Evolutionary conservation across 208 protist genomes (phyloP).

Genomic region (Trypanosoma platydactyli): DNA sequence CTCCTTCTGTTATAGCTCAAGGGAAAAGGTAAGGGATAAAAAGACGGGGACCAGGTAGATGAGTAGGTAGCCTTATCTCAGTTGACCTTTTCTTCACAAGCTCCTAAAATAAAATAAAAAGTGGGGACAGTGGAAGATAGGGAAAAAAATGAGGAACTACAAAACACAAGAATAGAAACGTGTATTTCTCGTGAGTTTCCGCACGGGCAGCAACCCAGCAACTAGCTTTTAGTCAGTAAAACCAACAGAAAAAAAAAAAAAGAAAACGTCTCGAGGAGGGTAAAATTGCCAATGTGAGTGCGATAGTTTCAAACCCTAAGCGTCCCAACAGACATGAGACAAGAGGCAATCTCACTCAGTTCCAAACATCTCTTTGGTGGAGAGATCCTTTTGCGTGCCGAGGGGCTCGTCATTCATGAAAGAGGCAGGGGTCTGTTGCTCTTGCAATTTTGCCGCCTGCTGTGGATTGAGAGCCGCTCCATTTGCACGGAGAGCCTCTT

Average conservation of each 20-base stretch:
- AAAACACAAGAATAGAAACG: no score
- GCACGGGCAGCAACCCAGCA: no score
- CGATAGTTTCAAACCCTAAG: neutral
- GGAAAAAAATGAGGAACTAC: no score
- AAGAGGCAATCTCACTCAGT: neutral
- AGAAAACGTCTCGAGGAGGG: neutral
- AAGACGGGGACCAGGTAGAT: no score
- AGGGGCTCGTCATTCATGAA: slow-evolving; percentile 39
- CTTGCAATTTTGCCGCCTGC: slow-evolving; percentile 51
- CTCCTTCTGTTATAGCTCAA: no score
- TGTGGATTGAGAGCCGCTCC: slow-evolving; percentile 52
- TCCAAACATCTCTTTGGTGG: slow-evolving; percentile 65
- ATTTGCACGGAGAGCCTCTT: slow-evolving; percentile 50
- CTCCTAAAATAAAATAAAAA: no score
- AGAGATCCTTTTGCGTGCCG: slow-evolving; percentile 40
- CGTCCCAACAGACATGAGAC: slow-evolving; percentile 4
- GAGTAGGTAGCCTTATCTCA: no score
- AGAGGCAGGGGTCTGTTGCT: slow-evolving; percentile 31
- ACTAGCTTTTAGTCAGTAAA: no score
- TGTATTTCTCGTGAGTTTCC: no score
- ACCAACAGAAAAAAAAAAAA: slow-evolving; percentile 22
- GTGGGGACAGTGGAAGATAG: no score
- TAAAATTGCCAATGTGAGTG: neutral
- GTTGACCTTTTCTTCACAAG: no score
- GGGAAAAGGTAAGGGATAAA: no score